Conservation (phyloP, 768 basidiomycete genomes). For the Lactarius hengduanensis region DNA sequence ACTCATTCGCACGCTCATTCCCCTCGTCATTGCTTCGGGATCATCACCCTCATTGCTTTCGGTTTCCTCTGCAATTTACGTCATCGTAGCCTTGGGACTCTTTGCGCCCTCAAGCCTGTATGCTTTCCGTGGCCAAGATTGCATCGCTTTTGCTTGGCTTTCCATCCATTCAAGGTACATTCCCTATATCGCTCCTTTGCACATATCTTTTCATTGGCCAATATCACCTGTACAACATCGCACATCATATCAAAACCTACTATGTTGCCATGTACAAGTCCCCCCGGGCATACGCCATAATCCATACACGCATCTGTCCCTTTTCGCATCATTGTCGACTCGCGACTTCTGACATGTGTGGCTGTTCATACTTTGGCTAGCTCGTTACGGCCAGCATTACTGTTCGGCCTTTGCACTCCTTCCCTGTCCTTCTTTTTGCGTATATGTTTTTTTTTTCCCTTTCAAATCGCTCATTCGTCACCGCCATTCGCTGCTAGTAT, state of each 20-base stretch:
- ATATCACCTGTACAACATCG: conserved; percentile 28
- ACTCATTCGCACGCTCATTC: conserved; percentile 26
- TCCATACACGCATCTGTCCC: conserved; percentile 6
- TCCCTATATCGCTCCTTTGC: conserved; percentile 18
- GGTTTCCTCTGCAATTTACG: conserved; percentile 8
- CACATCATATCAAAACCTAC: conserved; percentile 18
- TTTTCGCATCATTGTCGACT: conserved; percentile 6
- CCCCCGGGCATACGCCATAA: conserved; percentile 6
- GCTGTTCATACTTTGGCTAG: conserved; percentile 20
- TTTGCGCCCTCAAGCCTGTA: conserved; percentile 3
- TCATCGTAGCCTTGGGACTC: conserved; percentile 11
- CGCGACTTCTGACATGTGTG: conserved; percentile 8
- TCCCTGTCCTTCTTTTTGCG: conserved; percentile 9
- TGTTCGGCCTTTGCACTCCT: conserved; percentile 8
- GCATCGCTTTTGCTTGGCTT: neutral
- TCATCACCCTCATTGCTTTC: conserved; percentile 22
- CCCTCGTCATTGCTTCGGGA: conserved; percentile 15
- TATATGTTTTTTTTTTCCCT: conserved; percentile 7
- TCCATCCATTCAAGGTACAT: conserved; percentile 17
- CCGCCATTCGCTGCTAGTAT: neutral
- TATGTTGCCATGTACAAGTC: conserved; percentile 24
- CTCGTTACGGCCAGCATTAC: conserved; percentile 10
- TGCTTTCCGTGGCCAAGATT: neutral
- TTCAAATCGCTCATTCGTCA: conserved; percentile 1
- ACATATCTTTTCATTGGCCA: conserved; percentile 17